Evolutionary conservation across 2,329 filamentous ascomycete genomes (phyloP).

Genomic region (Calonectria henricotiae): DNA sequence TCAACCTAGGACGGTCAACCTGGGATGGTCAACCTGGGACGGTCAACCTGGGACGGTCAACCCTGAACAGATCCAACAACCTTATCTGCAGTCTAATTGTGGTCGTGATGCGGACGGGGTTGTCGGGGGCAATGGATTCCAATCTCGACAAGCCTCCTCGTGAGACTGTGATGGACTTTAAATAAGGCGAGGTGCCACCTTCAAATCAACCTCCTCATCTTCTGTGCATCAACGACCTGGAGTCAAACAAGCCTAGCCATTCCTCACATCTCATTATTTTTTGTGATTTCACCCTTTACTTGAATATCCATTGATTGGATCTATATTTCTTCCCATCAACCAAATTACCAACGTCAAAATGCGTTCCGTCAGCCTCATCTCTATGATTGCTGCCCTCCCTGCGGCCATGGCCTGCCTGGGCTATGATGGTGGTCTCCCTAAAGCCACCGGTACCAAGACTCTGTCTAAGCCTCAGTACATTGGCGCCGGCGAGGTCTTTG

Average conservation of each 20-base stretch:
- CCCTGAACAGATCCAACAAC: constrained; percentile 1
- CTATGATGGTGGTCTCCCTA: constrained; percentile 54
- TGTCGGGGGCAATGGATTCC: not conserved
- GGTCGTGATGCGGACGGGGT: not conserved
- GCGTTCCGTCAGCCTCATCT: constrained; percentile 41
- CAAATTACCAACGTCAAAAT: constrained; percentile 38
- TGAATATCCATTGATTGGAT: constrained; percentile 29
- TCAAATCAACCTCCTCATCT: not conserved
- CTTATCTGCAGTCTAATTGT: not conserved
- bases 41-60: not conserved
- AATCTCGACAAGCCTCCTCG: not conserved
- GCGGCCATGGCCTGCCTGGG: constrained; percentile 55
- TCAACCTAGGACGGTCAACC: not conserved
- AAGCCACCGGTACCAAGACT: constrained; percentile 51
- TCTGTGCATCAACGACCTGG: constrained; percentile 22
- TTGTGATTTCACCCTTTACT: constrained; percentile 14
- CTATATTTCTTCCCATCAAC: constrained; percentile 12
- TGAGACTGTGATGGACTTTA: not conserved
- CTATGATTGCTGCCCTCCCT: constrained; percentile 45
- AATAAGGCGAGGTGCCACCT: not conserved
- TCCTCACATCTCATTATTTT: constrained; percentile 12
- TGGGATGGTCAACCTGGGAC: no score
- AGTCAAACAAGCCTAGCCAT: constrained; percentile 19
- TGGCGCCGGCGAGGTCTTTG: constrained; percentile 50
- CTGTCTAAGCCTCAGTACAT: constrained; percentile 54